phyloP scores from a whole-genome alignment of 805 yeast species.

The Kluyveromyces lactis region DNA sequence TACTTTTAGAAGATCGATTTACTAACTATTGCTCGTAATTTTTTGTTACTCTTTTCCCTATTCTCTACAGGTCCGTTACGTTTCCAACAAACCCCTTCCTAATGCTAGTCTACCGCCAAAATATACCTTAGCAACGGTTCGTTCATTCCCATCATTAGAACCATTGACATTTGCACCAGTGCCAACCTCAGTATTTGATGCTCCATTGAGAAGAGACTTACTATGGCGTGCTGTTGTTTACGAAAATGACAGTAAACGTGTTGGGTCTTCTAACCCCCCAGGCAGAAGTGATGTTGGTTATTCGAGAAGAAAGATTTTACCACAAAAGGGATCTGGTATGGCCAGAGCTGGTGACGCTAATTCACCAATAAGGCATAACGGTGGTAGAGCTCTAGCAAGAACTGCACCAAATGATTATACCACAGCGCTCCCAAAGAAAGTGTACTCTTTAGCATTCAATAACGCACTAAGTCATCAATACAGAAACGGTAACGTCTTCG shows the following conservation, averaged over 20 bases:
- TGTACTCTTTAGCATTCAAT: constrained; percentile 69
- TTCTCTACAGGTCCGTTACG: constrained; percentile 8
- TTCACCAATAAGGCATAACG: constrained; percentile 85
- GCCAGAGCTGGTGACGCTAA: constrained; percentile 97
- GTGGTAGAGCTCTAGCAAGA: constrained; percentile 84
- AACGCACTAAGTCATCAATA: constrained; percentile 78
- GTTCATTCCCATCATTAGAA: constrained; percentile 85
- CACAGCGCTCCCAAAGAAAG: constrained; percentile 63
- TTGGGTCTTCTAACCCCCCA: constrained; percentile 80
- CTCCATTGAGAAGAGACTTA: constrained; percentile 80
- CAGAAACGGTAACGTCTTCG: constrained; percentile 59
- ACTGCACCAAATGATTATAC: constrained; percentile 86
- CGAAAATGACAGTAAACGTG: constrained; percentile 85
- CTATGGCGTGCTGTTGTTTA: constrained; percentile 90
- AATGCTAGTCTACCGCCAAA: constrained; percentile 45
- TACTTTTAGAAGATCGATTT: too few species aligned
- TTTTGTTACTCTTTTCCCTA: too few species aligned
- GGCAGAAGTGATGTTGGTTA: constrained; percentile 82
- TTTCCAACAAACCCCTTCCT: constrained; percentile 12
- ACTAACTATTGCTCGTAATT: too few species aligned
- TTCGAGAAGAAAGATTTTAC: constrained; percentile 71
- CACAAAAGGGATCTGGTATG: constrained; percentile 90
- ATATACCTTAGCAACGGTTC: constrained; percentile 66
- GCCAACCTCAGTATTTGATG: constrained; percentile 57
- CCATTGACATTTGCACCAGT: constrained; percentile 75